phyloP scores from a whole-genome alignment of 169 alveolate species.

The Eimeria praecox region DNA sequence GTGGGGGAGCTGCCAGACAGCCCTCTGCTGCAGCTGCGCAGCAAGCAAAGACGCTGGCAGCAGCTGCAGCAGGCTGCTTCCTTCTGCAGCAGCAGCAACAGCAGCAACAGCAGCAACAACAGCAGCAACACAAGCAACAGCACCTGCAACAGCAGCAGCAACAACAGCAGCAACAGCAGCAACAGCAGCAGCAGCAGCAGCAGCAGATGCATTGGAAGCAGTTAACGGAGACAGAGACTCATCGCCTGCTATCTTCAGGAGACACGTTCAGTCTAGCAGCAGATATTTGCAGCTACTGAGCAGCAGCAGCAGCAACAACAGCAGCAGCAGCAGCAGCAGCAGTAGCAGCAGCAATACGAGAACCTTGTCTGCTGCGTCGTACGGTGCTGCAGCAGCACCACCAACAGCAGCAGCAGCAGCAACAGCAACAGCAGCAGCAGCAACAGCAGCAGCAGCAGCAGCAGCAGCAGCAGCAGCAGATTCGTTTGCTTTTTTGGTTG shows the following conservation, averaged over 20 bases:
- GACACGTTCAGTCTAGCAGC: not conserved
- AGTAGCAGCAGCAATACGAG: too few species aligned
- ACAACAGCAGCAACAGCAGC: constrained; percentile 8
- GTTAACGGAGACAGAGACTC: not conserved
- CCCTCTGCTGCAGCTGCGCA: constrained; percentile 16
- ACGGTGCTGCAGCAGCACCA: not conserved
- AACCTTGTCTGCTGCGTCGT: too few species aligned
- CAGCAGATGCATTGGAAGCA: not conserved
- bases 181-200: constrained; percentile 46
- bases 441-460: constrained; percentile 23
- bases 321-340: not conserved
- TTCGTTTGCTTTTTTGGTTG: not conserved
- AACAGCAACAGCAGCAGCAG: not conserved
- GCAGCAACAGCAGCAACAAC: constrained; percentile 17
- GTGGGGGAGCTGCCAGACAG: too few species aligned
- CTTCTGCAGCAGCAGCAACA: constrained; percentile 27
- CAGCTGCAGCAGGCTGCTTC: constrained; percentile 1
- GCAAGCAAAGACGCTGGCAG: constrained; percentile 1
- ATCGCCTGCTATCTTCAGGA: not conserved
- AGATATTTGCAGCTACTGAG: not conserved
- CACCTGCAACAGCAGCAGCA: constrained; percentile 10
- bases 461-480: not conserved
- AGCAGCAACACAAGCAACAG: not conserved
- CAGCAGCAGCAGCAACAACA: constrained; percentile 27
- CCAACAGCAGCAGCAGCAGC: constrained; percentile 15